Evolutionary conservation across 2,329 filamentous ascomycete genomes (phyloP).

Genomic region (Helicocarpus griseus): DNA sequence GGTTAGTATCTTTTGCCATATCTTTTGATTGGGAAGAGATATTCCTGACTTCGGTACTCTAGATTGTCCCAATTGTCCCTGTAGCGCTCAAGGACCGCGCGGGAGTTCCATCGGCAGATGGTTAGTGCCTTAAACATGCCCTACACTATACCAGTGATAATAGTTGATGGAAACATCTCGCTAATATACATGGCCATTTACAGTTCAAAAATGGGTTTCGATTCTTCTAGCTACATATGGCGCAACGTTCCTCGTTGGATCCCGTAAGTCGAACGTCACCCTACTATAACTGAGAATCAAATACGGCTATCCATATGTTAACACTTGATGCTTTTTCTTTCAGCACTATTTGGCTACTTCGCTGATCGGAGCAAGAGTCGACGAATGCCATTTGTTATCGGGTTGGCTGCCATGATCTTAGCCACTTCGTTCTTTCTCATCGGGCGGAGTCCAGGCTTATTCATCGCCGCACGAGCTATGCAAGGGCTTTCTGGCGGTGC

Average conservation of each 20-base stretch:
- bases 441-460: conserved; percentile 36
- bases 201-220: conserved; percentile 10
- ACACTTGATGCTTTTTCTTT: not conserved
- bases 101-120: not conserved
- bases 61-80: conserved; percentile 4
- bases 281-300: not conserved
- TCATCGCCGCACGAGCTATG: conserved; percentile 44
- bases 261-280: conserved; percentile 5
- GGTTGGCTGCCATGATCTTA: conserved; percentile 42
- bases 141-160: not conserved
- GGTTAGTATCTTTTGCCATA: not conserved
- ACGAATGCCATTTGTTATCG: conserved; percentile 48
- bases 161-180: not conserved
- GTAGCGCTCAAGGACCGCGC: not conserved
- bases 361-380: conserved; percentile 45
- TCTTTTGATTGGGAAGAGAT: not conserved
- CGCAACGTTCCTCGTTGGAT: conserved; percentile 5
- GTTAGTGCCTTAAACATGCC: not conserved
- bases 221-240: conserved; percentile 10
- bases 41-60: not conserved
- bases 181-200: not conserved
- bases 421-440: conserved; percentile 48
- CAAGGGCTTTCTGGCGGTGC: conserved; percentile 50
- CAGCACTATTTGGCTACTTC: conserved; percentile 28
- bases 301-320: not conserved